These are phyloP conservation scores for Beauveria australis DNA, from an alignment of 2,329 filamentous ascomycete species.

Conservation along the genomic window DNA sequence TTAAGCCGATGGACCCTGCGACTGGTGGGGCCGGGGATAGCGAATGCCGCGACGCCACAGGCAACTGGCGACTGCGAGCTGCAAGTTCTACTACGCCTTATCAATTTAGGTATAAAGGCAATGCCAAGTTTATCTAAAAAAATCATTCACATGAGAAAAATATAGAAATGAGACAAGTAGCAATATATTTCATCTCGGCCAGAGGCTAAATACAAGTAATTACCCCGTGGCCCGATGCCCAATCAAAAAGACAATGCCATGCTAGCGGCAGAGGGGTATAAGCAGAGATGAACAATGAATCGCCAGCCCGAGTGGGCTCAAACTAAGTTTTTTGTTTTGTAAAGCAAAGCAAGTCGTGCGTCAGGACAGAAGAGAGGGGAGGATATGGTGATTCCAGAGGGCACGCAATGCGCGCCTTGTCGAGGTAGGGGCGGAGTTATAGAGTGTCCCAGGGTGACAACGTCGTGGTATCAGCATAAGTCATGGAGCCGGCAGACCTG, in stretches of 20 bases:
- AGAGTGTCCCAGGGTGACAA: conserved; percentile 7
- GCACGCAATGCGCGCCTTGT: conserved; percentile 1
- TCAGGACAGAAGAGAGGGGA: conserved; percentile 8
- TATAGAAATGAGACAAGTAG: neutral
- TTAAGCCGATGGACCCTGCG: neutral
- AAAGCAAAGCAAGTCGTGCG: conserved; percentile 10
- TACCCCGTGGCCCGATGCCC: conserved; percentile 8
- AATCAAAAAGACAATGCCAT: conserved; percentile 8
- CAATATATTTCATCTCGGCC: conserved; percentile 10
- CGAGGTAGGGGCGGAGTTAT: conserved; percentile 5
- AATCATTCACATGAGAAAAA: neutral
- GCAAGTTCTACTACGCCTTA: neutral
- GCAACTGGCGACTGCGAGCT: neutral
- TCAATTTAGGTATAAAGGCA: neutral
- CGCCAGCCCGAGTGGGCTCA: neutral
- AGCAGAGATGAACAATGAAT: conserved; percentile 10
- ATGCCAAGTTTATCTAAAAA: too few species aligned
- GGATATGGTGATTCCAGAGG: conserved; percentile 7
- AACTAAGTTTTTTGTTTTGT: conserved; percentile 6
- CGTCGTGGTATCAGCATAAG: conserved; percentile 11
- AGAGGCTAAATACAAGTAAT: conserved; percentile 10
- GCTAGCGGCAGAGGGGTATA: conserved; percentile 8
- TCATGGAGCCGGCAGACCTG: conserved; percentile 5
- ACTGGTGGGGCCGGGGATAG: neutral
- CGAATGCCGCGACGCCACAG: neutral